Evolutionary conservation across 805 yeast species (phyloP).

Genomic region (Torulaspora delbrueckii): DNA sequence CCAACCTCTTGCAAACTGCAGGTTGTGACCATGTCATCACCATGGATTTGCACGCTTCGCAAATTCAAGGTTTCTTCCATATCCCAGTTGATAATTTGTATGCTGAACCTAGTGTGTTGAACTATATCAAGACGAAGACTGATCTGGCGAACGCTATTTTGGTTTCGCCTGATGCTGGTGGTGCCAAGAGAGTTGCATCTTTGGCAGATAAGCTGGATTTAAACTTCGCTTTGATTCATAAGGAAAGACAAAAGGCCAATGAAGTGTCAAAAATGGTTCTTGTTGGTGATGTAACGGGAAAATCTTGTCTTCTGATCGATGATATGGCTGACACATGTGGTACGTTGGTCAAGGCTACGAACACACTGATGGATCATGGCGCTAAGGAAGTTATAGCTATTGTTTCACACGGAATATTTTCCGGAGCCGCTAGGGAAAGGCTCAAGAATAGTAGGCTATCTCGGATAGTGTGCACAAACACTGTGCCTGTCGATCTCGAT

Average conservation of each 20-base stretch:
- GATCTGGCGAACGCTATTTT: slow-evolving; percentile 59
- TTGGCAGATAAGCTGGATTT: slow-evolving; percentile 88
- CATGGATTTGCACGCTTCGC: slow-evolving; percentile 96
- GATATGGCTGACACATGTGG: slow-evolving; percentile 99
- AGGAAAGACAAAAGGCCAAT: slow-evolving; percentile 91
- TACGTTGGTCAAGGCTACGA: slow-evolving; percentile 91
- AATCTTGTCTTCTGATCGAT: slow-evolving; percentile 81
- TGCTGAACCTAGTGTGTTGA: slow-evolving; percentile 86
- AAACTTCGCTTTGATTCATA: slow-evolving; percentile 92
- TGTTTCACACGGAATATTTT: slow-evolving; percentile 92
- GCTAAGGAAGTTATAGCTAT: slow-evolving; percentile 87
- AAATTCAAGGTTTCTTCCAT: slow-evolving; percentile 93
- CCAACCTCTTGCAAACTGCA: slow-evolving; percentile 85
- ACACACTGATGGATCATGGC: slow-evolving; percentile 70
- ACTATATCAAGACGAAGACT: slow-evolving; percentile 68
- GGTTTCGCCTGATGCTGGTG: slow-evolving; percentile 98
- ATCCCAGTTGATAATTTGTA: slow-evolving; percentile 94
- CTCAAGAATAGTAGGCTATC: slow-evolving; percentile 63
- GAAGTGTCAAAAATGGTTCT: slow-evolving; percentile 93
- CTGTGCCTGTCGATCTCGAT: slow-evolving; percentile 76
- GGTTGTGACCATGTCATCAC: slow-evolving; percentile 96
- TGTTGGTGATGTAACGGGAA: slow-evolving; percentile 87
- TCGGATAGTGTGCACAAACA: slow-evolving; percentile 83
- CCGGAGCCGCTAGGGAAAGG: slow-evolving; percentile 75
- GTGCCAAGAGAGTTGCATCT: slow-evolving; percentile 95